A percentile compares a stretch with the other conserved stretches of the same genome.
Conservation (phyloP, 305 asterid genomes). For the Solanum hybrid region DNA sequence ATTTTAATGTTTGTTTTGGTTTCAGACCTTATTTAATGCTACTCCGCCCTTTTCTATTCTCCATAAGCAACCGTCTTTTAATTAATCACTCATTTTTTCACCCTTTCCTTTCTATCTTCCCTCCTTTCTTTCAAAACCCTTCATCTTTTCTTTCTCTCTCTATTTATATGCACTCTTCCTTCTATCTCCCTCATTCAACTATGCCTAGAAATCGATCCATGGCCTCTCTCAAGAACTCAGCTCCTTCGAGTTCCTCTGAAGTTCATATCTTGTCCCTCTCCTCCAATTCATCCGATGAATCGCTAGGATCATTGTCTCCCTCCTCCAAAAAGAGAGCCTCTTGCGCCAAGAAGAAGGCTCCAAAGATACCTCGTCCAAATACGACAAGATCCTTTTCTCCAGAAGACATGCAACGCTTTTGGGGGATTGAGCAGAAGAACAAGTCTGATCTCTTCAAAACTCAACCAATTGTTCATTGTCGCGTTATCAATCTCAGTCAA, state of each 20-base stretch:
- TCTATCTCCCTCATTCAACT: not conserved
- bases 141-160: not conserved
- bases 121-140: not conserved
- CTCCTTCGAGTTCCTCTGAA: not conserved
- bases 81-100: not conserved
- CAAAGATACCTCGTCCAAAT: not conserved
- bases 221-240: not conserved
- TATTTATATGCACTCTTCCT: not conserved
- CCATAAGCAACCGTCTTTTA: not conserved
- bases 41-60: not conserved
- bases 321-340: not conserved
- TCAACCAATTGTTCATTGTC: not conserved
- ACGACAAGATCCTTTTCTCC: not conserved
- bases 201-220: not conserved
- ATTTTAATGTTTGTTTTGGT: not conserved
- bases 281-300: not conserved
- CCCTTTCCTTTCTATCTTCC: not conserved
- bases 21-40: not conserved
- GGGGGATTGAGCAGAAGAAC: not conserved
- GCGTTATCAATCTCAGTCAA: not conserved
- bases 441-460: not conserved
- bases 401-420: not conserved
- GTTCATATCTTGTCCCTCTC: not conserved
- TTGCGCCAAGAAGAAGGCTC: not conserved
- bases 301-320: not conserved